Evolutionary conservation across 768 basidiomycete species (phyloP).

Genomic region (Psilocybe subaeruginosa): DNA sequence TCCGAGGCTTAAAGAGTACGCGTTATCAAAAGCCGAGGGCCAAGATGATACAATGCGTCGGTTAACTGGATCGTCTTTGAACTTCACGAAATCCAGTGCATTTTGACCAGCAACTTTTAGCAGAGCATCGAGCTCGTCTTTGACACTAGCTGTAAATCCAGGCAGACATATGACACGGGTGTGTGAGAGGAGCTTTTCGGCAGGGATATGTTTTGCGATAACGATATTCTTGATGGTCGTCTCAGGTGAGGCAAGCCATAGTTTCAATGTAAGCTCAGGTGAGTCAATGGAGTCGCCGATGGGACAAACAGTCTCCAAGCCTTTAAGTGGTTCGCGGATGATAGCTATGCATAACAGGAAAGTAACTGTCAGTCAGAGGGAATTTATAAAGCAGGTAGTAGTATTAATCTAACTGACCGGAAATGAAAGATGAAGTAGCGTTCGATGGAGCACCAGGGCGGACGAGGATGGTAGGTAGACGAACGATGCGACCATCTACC

Average conservation of each 20-base stretch:
- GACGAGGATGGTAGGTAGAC: conserved; percentile 62
- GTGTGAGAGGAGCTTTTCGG: conserved; percentile 41
- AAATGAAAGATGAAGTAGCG: conserved; percentile 60
- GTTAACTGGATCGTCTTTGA: conserved; percentile 45
- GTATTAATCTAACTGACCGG: conserved; percentile 35
- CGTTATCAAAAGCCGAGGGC: conserved; percentile 49
- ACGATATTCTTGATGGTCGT: conserved; percentile 59
- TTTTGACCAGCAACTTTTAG: conserved; percentile 53
- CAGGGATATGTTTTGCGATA: conserved; percentile 47
- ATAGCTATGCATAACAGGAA: conserved; percentile 33
- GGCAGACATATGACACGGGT: conserved; percentile 61
- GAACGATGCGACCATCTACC: conserved; percentile 60
- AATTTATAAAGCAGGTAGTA: not conserved
- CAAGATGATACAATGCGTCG: conserved; percentile 49
- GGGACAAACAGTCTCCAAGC: conserved; percentile 50
- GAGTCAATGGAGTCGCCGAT: conserved; percentile 48
- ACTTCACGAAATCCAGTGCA: conserved; percentile 47
- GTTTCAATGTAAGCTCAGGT: conserved; percentile 45
- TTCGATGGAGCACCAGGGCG: conserved; percentile 56
- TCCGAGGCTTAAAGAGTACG: conserved; percentile 44
- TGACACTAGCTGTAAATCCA: conserved; percentile 59
- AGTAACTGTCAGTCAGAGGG: not conserved
- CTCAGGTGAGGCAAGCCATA: conserved; percentile 54
- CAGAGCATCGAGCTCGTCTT: conserved; percentile 57
- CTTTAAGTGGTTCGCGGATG: conserved; percentile 61